Evolutionary conservation across 345 rosid species (phyloP).

Genomic region (Linum trigynum): DNA sequence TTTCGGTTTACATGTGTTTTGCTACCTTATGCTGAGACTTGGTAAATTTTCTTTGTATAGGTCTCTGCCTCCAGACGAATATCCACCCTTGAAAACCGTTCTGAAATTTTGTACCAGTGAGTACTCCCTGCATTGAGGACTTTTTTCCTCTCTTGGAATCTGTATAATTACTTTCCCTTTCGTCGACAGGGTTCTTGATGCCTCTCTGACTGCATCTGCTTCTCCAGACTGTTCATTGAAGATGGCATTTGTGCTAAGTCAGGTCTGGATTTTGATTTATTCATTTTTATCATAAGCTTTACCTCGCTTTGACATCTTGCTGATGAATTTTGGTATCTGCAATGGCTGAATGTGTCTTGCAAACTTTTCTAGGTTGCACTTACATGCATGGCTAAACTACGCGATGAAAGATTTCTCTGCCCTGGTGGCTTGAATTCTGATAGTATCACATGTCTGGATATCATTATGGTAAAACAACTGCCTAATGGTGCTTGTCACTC

Average conservation of each 20-base stretch:
- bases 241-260: constrained; percentile 79
- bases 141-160: constrained; percentile 10
- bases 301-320: not conserved
- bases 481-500: constrained; percentile 92
- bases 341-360: constrained; percentile 6
- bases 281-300: not conserved
- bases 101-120: constrained; percentile 76
- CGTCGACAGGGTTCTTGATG: constrained; percentile 77
- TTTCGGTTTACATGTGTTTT: not conserved
- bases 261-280: constrained; percentile 31
- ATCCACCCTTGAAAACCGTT: constrained; percentile 55
- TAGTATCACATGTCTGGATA: constrained; percentile 70
- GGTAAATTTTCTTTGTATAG: constrained; percentile 25
- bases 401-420: constrained; percentile 72
- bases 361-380: constrained; percentile 67
- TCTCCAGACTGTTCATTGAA: constrained; percentile 89
- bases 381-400: constrained; percentile 90
- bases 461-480: constrained; percentile 66
- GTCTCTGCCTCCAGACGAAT: constrained; percentile 75
- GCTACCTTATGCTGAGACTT: constrained; percentile 8
- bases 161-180: constrained; percentile 24
- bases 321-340: not conserved
- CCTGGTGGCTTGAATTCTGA: constrained; percentile 62
- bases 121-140: constrained; percentile 16
- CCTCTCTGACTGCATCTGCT: constrained; percentile 76